Evolutionary conservation across 306 rosid species (phyloP), one percentile per base, ranked within the genome.

Genomic region (Myrica gale): DNA sequence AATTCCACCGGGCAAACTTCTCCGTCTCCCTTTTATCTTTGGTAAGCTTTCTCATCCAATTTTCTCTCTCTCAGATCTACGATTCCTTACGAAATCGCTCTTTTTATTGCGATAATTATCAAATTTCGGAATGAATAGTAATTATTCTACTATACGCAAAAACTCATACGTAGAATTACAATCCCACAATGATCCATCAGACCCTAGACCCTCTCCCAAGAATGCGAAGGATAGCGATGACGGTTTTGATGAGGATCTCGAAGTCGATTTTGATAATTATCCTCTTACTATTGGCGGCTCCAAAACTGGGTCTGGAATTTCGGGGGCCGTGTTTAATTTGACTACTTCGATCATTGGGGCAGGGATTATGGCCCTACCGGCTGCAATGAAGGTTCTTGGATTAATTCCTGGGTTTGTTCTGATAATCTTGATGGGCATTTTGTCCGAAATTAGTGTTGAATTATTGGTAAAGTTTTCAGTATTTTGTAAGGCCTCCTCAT

Each of bases 301-400:
- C 15, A 84, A 72, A 56, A 41, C 74, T 3, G 92, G 89, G 55
- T 89, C 97, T 75, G 89, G 92, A 55, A 76, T 95, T 43, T 86
- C 97, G 9, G 93, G 97, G 7, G 97, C 99, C 1, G 97, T 95
- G 15, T 95, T 95, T 65, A 95, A 95, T 71, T 86, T 95, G 43
- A 88, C 99, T 1, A 95, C 99, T 1, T 71, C 99, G 1, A 84
- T 95, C 20, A 89, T 95, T 83, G 99, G 99, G 69, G 97, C 99
- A 1, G 97, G 99, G 85, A 82, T 95, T 44, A 95, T 95, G 99
- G 96, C 97, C 48, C 81, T 95, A 23, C 99, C 99, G 80, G 99
- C 99, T 39, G 85, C 97, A 12, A 95, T 95, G 97, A 95, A 95
- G 79, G 97, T 95, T 83, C 96, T 95, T 47, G 99, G 99, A 5